These are phyloP conservation scores for Geotrichum aggregatum DNA, from an alignment of 1,139 yeast genomes.

Conservation along the genomic window DNA sequence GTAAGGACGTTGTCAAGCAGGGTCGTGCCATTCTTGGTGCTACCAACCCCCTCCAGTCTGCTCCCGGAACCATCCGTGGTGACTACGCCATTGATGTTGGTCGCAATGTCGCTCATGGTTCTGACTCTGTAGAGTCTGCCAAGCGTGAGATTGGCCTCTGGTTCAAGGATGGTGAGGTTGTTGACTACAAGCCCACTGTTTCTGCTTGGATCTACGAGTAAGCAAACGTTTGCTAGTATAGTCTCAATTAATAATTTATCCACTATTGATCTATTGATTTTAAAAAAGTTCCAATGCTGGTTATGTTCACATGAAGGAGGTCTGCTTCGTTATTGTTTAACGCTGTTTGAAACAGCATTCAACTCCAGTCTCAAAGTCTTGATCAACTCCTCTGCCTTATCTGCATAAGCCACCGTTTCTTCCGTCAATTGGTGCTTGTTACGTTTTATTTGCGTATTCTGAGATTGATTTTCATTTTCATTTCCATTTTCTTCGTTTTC, in stretches of 20 bases:
- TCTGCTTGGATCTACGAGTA: constrained; percentile 93
- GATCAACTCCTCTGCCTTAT: constrained; percentile 1
- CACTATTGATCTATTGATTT: too few relatives aligned
- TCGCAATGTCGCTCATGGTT: constrained; percentile 98
- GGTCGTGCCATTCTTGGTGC: constrained; percentile 98
- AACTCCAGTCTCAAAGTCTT: neutral
- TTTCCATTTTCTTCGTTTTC: too few relatives aligned
- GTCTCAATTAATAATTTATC: constrained; percentile 10
- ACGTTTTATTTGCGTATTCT: neutral
- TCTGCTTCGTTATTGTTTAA: too few relatives aligned
- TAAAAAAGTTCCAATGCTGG: too few relatives aligned
- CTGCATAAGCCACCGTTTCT: constrained; percentile 2
- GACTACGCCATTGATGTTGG: constrained; percentile 85
- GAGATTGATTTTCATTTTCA: too few relatives aligned
- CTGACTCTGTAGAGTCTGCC: constrained; percentile 98
- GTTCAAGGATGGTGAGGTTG: constrained; percentile 97
- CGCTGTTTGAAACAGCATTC: too few relatives aligned
- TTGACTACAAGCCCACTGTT: constrained; percentile 82
- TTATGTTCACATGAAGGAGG: too few relatives aligned
- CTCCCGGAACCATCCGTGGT: constrained; percentile 99
- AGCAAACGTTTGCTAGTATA: constrained; percentile 23
- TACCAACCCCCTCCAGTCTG: constrained; percentile 94
- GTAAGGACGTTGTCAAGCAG: constrained; percentile 98
- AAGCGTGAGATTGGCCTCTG: constrained; percentile 91
- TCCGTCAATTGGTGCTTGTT: neutral